A percentile compares a stretch with the other conserved stretches of the same genome.
Evolutionary conservation across 202 grass and related monocot species (phyloP).

Genomic region (Setaria italica): DNA sequence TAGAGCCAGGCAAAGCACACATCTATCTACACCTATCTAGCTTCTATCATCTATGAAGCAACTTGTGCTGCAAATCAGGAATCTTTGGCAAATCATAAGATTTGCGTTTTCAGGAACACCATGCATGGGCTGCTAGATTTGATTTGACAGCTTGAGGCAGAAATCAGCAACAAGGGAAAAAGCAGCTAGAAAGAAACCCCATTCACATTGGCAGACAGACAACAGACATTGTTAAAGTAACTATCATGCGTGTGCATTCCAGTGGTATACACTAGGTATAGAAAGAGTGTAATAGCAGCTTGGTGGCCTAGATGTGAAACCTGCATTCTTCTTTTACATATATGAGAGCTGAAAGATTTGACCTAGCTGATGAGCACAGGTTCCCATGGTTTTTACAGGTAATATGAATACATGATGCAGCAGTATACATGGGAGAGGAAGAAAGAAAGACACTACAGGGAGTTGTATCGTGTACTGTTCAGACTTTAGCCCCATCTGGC

Average conservation of each 20-base stretch:
- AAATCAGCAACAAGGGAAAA: slow-evolving; percentile 1
- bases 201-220: slow-evolving; percentile 26
- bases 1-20: slow-evolving; percentile 38
- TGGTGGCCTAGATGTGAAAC: slow-evolving; percentile 38
- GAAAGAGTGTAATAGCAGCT: not conserved
- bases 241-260: slow-evolving; percentile 4
- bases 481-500: slow-evolving; percentile 48
- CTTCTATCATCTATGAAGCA: slow-evolving; percentile 24
- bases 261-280: not conserved
- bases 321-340: slow-evolving; percentile 10
- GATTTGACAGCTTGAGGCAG: slow-evolving; percentile 41
- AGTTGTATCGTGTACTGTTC: slow-evolving; percentile 31
- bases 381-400: slow-evolving; percentile 46
- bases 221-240: slow-evolving; percentile 6
- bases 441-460: not conserved
- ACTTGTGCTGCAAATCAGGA: slow-evolving; percentile 27
- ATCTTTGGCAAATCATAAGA: slow-evolving; percentile 45
- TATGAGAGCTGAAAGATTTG: slow-evolving; percentile 13
- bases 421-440: not conserved
- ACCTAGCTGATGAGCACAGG: slow-evolving; percentile 43
- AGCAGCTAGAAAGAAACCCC: not conserved
- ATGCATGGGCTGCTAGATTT: slow-evolving; percentile 43
- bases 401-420: not conserved
- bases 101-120: slow-evolving; percentile 39
- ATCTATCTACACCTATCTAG: slow-evolving; percentile 14